Evolutionary conservation across 2,329 filamentous ascomycete species (phyloP), one percentile per base, ranked within the genome.

Genomic region (Cytospora mali): DNA sequence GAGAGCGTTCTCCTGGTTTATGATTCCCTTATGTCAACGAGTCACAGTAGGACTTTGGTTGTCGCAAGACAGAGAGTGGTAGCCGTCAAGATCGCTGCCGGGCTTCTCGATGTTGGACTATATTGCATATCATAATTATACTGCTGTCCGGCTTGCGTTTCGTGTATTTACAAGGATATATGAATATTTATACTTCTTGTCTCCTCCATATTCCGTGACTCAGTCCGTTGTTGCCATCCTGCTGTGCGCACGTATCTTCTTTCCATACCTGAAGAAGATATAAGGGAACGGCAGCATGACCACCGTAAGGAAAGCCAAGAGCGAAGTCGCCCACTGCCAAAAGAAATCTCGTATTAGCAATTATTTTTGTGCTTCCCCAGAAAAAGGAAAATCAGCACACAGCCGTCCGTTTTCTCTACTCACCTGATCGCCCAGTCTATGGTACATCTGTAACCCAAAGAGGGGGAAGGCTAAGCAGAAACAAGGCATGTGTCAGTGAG

Each of bases 361-460:
- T n/a, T 21, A 35, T 33, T 13, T 28, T 49, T 42, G 52, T 54
- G 29, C 28, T 55, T 56, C 51, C 58, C 33, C 48, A 52, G 29
- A 29, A 23, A 2, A 21, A 42, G 18, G 39, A 21, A 21, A 42
- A 14, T n/a, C 25, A 31, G 27, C 23, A 53, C 50, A 54, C 27
- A 33, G 50, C 50, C 57, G 57, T 59, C 49, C 13, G 27, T 21
- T 14, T 16, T 28, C 48, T 27, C 25, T 39, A 51, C 64, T 57
- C 16, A 66, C 64, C 62, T 88, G 85, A 63, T 88, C 84, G 18
- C 90, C 90, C 27, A 93, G 79, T 28, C 77, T 81, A 10, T 83
- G 73, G 71, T 92, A 94, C 87, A 93, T 86, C 67, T 88, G 88
- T 29, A 85, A 82, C 18, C 89, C 89, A 72, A 93, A 93, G 2